These are phyloP conservation scores for Ceratocystis cacaofunesta DNA, from an alignment of 2,329 filamentous ascomycete genomes.

Conservation along the genomic window DNA sequence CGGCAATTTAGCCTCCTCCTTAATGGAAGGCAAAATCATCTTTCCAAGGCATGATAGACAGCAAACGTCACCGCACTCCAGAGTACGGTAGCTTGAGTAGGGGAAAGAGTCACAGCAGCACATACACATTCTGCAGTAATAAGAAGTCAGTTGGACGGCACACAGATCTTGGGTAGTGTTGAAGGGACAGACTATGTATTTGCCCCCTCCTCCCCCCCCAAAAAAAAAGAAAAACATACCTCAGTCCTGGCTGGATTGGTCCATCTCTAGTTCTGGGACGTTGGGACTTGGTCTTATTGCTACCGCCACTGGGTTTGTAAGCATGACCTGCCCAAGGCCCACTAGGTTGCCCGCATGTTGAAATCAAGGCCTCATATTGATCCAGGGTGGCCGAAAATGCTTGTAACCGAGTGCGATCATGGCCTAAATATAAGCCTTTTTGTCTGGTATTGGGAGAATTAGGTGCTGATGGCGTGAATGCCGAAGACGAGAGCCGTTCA, in stretches of 20 bases:
- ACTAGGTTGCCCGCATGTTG: not conserved
- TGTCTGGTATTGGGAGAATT: not conserved
- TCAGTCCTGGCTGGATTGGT: not conserved
- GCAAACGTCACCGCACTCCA: conserved; percentile 40
- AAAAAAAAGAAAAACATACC: not conserved
- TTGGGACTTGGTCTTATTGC: conserved; percentile 9
- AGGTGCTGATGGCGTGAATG: not conserved
- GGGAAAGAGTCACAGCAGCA: conserved; percentile 41
- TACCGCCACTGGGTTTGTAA: not conserved
- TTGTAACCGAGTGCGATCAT: not conserved
- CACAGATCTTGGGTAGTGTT: no score
- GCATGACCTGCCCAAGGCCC: not conserved
- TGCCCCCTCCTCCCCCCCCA: no score
- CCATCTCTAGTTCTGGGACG: conserved; percentile 10
- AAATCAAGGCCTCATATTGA: conserved; percentile 10
- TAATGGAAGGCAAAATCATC: conserved; percentile 39
- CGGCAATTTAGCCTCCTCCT: conserved; percentile 46
- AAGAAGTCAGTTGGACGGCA: not conserved
- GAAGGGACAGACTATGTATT: no score
- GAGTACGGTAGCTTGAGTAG: conserved; percentile 18
- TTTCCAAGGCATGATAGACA: conserved; percentile 39
- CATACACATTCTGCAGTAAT: conserved; percentile 34
- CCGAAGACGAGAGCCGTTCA: conserved; percentile 7
- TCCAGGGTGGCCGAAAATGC: conserved; percentile 7
- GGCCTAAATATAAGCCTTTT: not conserved